Percentiles rank a stretch among this genome's conserved stretches.
Conservation (phyloP, 2,329 filamentous ascomycete species). For the Sordariomycetes sp. region DNA sequence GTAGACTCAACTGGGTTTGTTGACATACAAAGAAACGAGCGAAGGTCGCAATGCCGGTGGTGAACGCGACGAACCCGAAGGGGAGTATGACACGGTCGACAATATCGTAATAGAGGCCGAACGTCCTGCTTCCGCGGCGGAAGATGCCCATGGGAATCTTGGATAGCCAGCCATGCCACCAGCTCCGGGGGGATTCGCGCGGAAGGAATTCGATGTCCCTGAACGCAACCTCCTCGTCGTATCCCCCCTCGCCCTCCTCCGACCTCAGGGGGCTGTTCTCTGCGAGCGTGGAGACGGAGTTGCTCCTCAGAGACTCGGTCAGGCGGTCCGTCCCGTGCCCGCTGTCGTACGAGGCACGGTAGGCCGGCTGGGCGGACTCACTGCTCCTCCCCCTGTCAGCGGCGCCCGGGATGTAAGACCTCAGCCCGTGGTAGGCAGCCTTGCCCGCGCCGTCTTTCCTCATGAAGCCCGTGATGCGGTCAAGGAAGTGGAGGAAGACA, state of each 20-base stretch:
- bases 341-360: slow-evolving; percentile 57
- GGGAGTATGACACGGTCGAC: slow-evolving; percentile 68
- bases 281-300: slow-evolving; percentile 46
- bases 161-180: slow-evolving; percentile 1
- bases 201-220: neutral
- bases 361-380: slow-evolving; percentile 2
- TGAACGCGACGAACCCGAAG: slow-evolving; percentile 61
- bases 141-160: slow-evolving; percentile 1
- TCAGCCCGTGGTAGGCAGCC: neutral
- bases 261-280: slow-evolving; percentile 27
- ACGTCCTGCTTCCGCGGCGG: slow-evolving; percentile 36
- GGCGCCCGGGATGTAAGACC: neutral
- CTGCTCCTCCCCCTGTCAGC: slow-evolving; percentile 26
- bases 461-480: slow-evolving; percentile 35
- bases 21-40: slow-evolving; percentile 71
- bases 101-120: slow-evolving; percentile 42
- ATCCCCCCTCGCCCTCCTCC: slow-evolving; percentile 22
- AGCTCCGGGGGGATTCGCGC: neutral
- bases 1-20: neutral
- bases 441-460: neutral
- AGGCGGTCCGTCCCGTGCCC: slow-evolving; percentile 61
- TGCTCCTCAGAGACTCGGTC: slow-evolving; percentile 52
- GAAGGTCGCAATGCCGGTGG: slow-evolving; percentile 62
- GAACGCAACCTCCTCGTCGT: slow-evolving; percentile 32
- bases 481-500: slow-evolving; percentile 52